A percentile compares a stretch with the other conserved stretches of the same genome.
Evolutionary conservation across 2,329 filamentous ascomycete species (phyloP).

Genomic region (Fusarium sp.): DNA sequence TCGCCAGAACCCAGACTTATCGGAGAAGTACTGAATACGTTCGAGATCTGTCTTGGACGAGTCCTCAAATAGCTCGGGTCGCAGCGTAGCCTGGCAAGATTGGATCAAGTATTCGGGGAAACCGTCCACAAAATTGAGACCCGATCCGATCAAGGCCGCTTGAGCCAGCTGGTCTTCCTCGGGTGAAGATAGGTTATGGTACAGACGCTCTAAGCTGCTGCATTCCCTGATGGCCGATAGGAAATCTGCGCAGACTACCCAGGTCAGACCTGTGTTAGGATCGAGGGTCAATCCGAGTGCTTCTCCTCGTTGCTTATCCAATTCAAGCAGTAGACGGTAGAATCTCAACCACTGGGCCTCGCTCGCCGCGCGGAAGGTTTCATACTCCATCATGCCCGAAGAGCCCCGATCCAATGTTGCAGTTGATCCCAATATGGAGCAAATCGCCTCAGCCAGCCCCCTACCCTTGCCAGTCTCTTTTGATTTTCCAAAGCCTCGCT

Average conservation of each 20-base stretch:
- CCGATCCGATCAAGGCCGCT: slow-evolving; percentile 75
- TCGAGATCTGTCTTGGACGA: slow-evolving; percentile 76
- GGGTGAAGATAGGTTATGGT: slow-evolving; percentile 71
- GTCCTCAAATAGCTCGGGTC: slow-evolving; percentile 80
- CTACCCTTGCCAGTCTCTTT: slow-evolving; percentile 59
- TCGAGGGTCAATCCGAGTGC: slow-evolving; percentile 84
- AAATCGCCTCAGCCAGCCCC: slow-evolving; percentile 80
- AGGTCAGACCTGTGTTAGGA: slow-evolving; percentile 75
- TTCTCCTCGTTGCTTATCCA: slow-evolving; percentile 88
- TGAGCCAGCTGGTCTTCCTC: slow-evolving; percentile 66
- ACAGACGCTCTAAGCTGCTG: slow-evolving; percentile 79
- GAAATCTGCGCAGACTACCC: slow-evolving; percentile 86
- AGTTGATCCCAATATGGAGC: slow-evolving; percentile 76
- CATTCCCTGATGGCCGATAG: slow-evolving; percentile 83
- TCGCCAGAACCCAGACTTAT: slow-evolving; percentile 80
- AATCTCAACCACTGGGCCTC: slow-evolving; percentile 91
- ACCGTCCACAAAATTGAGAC: slow-evolving; percentile 74
- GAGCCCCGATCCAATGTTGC: slow-evolving; percentile 72
- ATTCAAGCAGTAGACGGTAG: slow-evolving; percentile 84
- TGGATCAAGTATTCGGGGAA: slow-evolving; percentile 78
- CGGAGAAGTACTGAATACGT: slow-evolving; percentile 81
- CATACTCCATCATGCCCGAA: slow-evolving; percentile 77
- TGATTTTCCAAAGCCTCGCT: slow-evolving; percentile 65
- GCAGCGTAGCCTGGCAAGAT: slow-evolving; percentile 74
- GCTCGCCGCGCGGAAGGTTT: slow-evolving; percentile 77